Conservation (phyloP, 768 basidiomycete genomes). For the Sistotremastrum suecicum region DNA sequence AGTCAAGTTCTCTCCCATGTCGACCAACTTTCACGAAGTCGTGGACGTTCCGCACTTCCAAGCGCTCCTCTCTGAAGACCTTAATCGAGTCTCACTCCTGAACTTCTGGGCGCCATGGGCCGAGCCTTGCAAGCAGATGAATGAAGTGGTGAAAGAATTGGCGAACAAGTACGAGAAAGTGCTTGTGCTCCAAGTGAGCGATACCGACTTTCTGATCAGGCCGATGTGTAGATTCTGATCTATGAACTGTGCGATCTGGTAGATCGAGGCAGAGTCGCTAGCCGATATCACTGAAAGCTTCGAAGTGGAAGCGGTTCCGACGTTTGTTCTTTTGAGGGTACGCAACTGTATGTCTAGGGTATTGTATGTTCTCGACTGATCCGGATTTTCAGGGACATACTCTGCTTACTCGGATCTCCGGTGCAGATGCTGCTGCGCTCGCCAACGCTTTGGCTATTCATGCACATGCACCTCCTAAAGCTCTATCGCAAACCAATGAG, state of each 20-base stretch:
- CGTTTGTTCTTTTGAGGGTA: slow-evolving; percentile 71
- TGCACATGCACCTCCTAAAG: slow-evolving; percentile 19
- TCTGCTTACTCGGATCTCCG: slow-evolving; percentile 61
- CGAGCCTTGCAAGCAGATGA: slow-evolving; percentile 82
- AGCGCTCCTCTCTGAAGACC: slow-evolving; percentile 55
- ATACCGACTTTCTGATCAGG: neutral
- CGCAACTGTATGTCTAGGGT: slow-evolving; percentile 10
- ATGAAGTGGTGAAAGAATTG: slow-evolving; percentile 58
- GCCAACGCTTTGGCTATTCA: slow-evolving; percentile 48
- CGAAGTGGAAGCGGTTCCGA: slow-evolving; percentile 79
- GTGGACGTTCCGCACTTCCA: slow-evolving; percentile 62
- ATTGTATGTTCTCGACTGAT: neutral
- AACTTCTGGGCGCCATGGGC: slow-evolving; percentile 96
- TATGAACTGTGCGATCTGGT: neutral
- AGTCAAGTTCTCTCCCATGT: neutral
- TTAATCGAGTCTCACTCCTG: slow-evolving; percentile 70
- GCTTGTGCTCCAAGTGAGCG: slow-evolving; percentile 59
- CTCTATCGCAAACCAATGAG: slow-evolving; percentile 8
- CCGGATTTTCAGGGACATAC: slow-evolving; percentile 59
- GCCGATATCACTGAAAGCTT: slow-evolving; percentile 85
- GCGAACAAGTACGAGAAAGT: slow-evolving; percentile 54
- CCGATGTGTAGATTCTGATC: neutral
- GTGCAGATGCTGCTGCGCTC: slow-evolving; percentile 62
- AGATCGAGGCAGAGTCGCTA: slow-evolving; percentile 77
- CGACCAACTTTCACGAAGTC: slow-evolving; percentile 32